A percentile compares a stretch with the other conserved stretches of the same genome.
phyloP scores from a whole-genome alignment of 495 filamentous ascomycete genomes.

The Penicillium flavigenum region DNA sequence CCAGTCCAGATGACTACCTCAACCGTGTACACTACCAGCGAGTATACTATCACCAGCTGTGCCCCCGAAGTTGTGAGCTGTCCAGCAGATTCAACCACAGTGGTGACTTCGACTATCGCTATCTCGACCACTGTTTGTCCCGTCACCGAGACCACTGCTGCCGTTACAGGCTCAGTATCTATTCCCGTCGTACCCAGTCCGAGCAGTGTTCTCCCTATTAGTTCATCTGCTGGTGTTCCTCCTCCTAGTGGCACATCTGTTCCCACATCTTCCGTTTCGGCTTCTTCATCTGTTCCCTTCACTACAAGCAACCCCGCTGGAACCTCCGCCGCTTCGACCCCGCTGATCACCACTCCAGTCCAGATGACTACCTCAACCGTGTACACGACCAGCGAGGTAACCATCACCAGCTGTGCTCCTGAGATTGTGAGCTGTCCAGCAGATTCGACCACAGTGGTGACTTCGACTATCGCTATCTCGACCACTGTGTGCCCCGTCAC shows the following conservation, averaged over 20 bases:
- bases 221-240: background rate
- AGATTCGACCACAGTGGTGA: slow-evolving; percentile 50
- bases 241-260: background rate
- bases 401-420: slow-evolving; percentile 57
- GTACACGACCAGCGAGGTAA: slow-evolving; percentile 57
- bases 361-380: slow-evolving; percentile 56
- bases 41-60: slow-evolving; percentile 59
- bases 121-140: slow-evolving; percentile 62
- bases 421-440: slow-evolving; percentile 59
- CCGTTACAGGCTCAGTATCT: slow-evolving; percentile 13
- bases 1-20: slow-evolving; percentile 50
- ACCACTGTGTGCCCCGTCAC: slow-evolving; percentile 54
- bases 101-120: slow-evolving; percentile 56
- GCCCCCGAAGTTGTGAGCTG: slow-evolving; percentile 59
- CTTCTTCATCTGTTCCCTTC: background rate
- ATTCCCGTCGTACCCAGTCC: background rate
- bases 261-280: too few species aligned
- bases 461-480: slow-evolving; percentile 54
- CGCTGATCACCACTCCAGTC: background rate
- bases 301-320: background rate
- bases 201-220: background rate
- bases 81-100: slow-evolving; percentile 51
- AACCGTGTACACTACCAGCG: slow-evolving; percentile 58
- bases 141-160: slow-evolving; percentile 37
- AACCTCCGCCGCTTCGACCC: background rate